phyloP scores from a whole-genome alignment of 169 alveolate genomes.

The Plasmodium berghei region DNA sequence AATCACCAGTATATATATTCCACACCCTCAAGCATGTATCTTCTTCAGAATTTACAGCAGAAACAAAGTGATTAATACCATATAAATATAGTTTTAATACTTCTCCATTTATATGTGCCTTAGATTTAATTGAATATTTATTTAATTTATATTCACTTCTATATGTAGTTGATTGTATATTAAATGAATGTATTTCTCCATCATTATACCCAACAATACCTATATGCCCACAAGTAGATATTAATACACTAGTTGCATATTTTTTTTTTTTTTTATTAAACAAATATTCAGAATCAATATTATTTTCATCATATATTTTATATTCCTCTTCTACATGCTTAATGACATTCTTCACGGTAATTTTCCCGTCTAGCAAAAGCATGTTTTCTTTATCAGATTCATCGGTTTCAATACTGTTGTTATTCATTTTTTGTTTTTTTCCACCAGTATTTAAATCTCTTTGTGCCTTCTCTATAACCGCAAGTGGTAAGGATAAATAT shows the following conservation, averaged over 20 bases:
- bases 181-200: constrained; percentile 92
- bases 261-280: constrained; percentile 42
- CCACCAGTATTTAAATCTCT: neutral
- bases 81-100: constrained; percentile 41
- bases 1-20: constrained; percentile 56
- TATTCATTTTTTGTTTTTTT: neutral
- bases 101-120: constrained; percentile 62
- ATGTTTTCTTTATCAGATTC: constrained; percentile 28
- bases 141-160: constrained; percentile 54
- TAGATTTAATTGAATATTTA: constrained; percentile 58
- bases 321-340: constrained; percentile 83
- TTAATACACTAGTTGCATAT: constrained; percentile 89
- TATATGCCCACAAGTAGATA: constrained; percentile 95
- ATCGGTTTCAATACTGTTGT: constrained; percentile 27
- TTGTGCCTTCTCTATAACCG: neutral
- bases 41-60: constrained; percentile 44
- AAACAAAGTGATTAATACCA: constrained; percentile 53
- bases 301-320: constrained; percentile 83
- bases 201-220: constrained; percentile 93
- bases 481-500: constrained; percentile 27
- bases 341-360: neutral
- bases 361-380: constrained; percentile 80
- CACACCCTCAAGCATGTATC: constrained; percentile 54
- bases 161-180: constrained; percentile 87
- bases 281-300: constrained; percentile 30